phyloP scores from a whole-genome alignment of 2,329 filamentous ascomycete genomes.

The Bipolaris gigantea region DNA sequence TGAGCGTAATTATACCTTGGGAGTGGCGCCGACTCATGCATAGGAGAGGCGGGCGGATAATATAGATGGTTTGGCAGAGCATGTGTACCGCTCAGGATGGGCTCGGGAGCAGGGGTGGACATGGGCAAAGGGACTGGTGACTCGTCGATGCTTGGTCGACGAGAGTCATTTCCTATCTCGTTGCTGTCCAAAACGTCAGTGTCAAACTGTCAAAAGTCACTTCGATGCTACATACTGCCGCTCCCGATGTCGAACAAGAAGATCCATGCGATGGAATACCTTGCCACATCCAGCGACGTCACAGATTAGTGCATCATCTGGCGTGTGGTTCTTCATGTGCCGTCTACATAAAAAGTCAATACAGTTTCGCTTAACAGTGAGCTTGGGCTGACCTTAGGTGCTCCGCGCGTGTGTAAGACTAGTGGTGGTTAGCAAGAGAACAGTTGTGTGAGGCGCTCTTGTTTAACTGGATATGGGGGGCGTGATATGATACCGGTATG shows the following conservation, averaged over 20 bases:
- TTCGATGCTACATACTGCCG: constrained; percentile 46
- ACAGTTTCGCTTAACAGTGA: background rate
- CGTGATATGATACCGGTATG: constrained; percentile 1
- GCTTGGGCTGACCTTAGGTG: constrained; percentile 46
- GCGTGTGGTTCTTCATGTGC: constrained; percentile 52
- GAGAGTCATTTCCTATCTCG: constrained; percentile 31
- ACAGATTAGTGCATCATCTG: constrained; percentile 47
- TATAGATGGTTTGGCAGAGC: constrained; percentile 20
- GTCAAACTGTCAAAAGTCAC: background rate
- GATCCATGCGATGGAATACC: constrained; percentile 50
- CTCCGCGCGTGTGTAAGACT: constrained; percentile 54
- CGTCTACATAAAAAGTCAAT: constrained; percentile 37
- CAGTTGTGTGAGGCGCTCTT: background rate
- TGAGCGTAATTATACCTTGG: constrained; percentile 43
- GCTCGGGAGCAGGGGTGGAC: constrained; percentile 19
- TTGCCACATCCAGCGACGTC: constrained; percentile 47
- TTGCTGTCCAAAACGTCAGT: constrained; percentile 30
- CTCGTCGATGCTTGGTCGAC: constrained; percentile 29
- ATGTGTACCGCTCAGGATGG: constrained; percentile 17
- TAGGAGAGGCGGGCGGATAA: constrained; percentile 28
- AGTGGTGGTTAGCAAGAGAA: constrained; percentile 24
- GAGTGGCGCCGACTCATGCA: constrained; percentile 28
- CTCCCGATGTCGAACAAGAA: constrained; percentile 50
- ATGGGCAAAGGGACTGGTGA: constrained; percentile 22
- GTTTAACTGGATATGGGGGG: too few species aligned